Evolutionary conservation across 2,329 filamentous ascomycete species (phyloP), one percentile per base, ranked within the genome.

Genomic region (Xylaria sp.): DNA sequence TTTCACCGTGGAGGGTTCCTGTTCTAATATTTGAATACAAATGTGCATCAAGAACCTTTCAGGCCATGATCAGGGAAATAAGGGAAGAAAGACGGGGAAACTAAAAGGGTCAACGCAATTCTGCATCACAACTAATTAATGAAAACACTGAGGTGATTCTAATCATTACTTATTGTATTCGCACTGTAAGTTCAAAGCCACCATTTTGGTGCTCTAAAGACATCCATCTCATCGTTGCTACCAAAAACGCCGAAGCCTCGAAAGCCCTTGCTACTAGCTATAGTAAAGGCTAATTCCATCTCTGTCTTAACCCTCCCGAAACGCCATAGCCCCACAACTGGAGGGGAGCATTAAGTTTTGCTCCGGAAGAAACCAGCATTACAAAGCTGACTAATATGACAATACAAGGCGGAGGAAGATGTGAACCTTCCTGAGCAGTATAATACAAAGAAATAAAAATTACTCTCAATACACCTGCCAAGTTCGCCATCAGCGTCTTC

Each of bases 401-500:
- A 74, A 69, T 73, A 75, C 70, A 74, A 60, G 66, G 71, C 53
- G 55, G 59, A 64, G 57, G 62, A 61, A 67, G 58, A 35, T 23
- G 40, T 53, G 21, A 53, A 66, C 37, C 69, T 37, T 65, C 70
- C 64, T 60, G 57, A 67, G 65, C 47, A 55, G 23, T 71, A 71
- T 70, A 70, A 64, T 70, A 72, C 70, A 72, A 66, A 59, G 32
- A 35, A 44, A 65, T 51, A 60, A 50, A 53, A 65, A 67, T n/a
- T 35, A 51, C 37, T 12, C 10, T 18, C 54, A 47, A 25, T 42
- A 53, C 27, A 44, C 42, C 27, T 48, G n/a, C 27, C n/a, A 13
- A 55, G 18, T 27, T 55, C 25, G 12, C 58, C 61, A 67, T 69
- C 63, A 70, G 21, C 76, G 76, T 58, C 75, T 72, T 62, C 73